Base-by-base conservation (phyloP, 345 rosid species). In the Toxicodendron radicans region DNA sequence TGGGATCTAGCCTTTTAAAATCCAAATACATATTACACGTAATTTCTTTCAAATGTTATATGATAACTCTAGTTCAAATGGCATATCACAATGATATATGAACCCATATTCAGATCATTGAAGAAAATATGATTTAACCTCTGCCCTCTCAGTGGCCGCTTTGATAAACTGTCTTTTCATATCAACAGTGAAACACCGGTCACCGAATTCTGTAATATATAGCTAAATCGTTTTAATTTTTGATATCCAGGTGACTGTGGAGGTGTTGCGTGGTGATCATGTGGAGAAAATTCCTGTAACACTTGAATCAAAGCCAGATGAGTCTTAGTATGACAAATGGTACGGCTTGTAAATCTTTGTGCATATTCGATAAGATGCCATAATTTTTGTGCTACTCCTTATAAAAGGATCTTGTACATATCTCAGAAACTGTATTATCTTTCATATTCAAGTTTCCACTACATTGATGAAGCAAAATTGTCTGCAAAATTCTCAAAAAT, bases 201-300 rank as follows among this genome's bases (percentile, higher is more conserved):
- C 20, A 11, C 20, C 16, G 58, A 8, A 4, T 10, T 30, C 2
- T 52, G 64, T 24, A 70, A 58, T 48, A 52, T 10, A 41, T 8
- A 59, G 32, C 35, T 10, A 61, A n/a, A 43, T 18, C 10, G 10
- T 20, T 53, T 73, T 33, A 58, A 45, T 45, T 64, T 72, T 58
- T 66, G 43, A 64, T 76, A 4, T 57, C 51, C 83, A 95, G 97
- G 91, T 92, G 75, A 85, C 67, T 1, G 93, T 95, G 74, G 98
- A 92, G 85, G 97, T 95, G 51, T 79, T 95, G 75, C 92, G 98
- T 2, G 97, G 98, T 4, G 97, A 95, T 80, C 99, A 87, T 67
- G 91, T 92, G 82, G 99, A 95, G 84, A 90, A 91, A 83, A 90
- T 95, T 71, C 86, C 97, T 1, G 94, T 95, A 58, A 71, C 53